Conservation (phyloP, 257 asterid species). For the Rauvolfia tetraphylla region DNA sequence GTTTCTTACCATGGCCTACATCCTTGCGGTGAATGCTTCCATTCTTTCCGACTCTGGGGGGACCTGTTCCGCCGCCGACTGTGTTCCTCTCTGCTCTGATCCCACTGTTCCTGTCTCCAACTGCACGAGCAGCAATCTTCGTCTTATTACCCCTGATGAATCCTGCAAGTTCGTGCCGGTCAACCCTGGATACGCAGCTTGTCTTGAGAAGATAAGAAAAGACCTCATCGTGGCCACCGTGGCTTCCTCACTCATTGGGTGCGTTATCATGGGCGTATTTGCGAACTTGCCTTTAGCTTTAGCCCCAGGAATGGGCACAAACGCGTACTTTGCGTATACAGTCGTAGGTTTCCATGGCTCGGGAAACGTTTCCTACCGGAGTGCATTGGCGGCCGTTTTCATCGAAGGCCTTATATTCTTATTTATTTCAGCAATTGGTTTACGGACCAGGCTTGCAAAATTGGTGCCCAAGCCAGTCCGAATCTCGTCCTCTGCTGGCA, state of each 20-base stretch:
- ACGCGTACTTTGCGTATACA: conserved; percentile 89
- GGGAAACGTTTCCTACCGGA: conserved; percentile 63
- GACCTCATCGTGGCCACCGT: conserved; percentile 87
- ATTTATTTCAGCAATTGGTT: conserved; percentile 63
- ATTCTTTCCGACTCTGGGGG: conserved; percentile 91
- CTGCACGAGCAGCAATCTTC: conserved; percentile 36
- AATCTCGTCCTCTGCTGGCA: conserved; percentile 87
- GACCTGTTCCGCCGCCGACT: conserved; percentile 84
- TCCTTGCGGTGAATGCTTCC: conserved; percentile 96
- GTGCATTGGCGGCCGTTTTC: conserved; percentile 86
- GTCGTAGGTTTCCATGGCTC: conserved; percentile 96
- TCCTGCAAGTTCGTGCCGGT: conserved; percentile 84
- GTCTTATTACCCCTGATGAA: conserved; percentile 45
- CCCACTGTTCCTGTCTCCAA: conserved; percentile 38
- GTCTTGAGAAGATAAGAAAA: conserved; percentile 54
- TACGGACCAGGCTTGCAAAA: conserved; percentile 75
- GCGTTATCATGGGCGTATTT: conserved; percentile 72
- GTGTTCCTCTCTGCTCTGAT: conserved; percentile 70
- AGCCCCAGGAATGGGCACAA: conserved; percentile 95
- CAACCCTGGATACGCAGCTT: conserved; percentile 87
- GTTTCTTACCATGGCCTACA: conserved; percentile 96
- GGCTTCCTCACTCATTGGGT: conserved; percentile 75
- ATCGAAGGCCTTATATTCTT: conserved; percentile 72
- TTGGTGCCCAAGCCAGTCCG: conserved; percentile 78
- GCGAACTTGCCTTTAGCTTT: conserved; percentile 76